These are phyloP conservation scores for Flaveria sonorensis DNA, from an alignment of 129 eudicot species.

Conservation along the genomic window DNA sequence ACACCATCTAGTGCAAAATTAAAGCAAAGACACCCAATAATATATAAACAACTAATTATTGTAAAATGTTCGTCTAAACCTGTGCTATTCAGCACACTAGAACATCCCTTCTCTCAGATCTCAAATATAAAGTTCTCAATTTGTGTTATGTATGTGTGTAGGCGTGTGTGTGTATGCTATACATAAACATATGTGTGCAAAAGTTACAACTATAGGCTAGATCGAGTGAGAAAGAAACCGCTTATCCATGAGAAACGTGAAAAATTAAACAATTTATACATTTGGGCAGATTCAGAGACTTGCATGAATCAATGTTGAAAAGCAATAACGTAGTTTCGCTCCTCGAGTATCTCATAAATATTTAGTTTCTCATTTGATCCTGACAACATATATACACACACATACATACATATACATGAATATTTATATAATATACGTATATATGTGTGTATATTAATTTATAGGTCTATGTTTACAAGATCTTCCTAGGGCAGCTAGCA, in stretches of 20 bases:
- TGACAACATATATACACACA: neutral
- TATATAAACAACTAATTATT: neutral
- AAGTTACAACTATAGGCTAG: neutral
- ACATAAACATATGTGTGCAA: neutral
- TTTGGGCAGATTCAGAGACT: neutral
- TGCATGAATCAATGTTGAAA: neutral
- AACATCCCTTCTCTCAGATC: neutral
- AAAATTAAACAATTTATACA: neutral
- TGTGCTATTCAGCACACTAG: neutral
- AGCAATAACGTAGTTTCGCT: neutral
- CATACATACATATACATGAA: neutral
- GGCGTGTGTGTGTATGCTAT: neutral
- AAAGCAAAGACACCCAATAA: too few relatives aligned
- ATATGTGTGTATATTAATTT: neutral
- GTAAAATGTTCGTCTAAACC: neutral
- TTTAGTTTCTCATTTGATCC: neutral
- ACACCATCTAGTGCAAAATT: too few relatives aligned
- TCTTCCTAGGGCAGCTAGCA: too few relatives aligned
- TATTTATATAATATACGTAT: neutral
- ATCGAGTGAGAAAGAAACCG: neutral
- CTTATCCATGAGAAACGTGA: neutral
- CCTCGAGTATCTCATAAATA: neutral
- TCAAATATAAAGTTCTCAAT: neutral
- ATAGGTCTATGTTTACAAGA: neutral
- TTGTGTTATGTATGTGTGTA: too few relatives aligned